Conservation (phyloP, 371 early-diverging fungal genomes). For the Nematocida sp. region DNA sequence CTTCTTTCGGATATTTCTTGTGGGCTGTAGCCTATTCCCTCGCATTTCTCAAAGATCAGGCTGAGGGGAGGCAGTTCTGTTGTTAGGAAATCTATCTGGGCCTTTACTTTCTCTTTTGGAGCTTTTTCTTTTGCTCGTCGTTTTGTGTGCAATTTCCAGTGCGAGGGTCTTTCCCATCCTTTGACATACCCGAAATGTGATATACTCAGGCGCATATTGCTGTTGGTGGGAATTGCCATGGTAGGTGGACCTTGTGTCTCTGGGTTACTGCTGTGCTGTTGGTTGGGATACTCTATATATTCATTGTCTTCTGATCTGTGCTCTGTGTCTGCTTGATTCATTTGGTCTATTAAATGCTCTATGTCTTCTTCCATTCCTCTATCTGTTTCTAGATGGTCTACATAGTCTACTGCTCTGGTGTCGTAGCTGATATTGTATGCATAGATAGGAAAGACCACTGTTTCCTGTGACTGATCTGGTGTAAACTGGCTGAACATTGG, state of each 20-base stretch:
- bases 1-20: conserved; percentile 58
- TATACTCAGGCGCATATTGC: conserved; percentile 20
- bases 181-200: conserved; percentile 60
- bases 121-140: background rate
- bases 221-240: background rate
- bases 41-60: conserved; percentile 48
- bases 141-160: conserved; percentile 58
- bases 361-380: too few relatives aligned
- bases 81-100: conserved; percentile 54
- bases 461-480: conserved; percentile 31
- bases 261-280: background rate
- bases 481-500: conserved; percentile 42
- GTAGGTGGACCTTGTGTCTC: conserved; percentile 18
- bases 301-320: background rate
- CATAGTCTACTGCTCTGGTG: background rate
- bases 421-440: conserved; percentile 51
- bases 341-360: background rate
- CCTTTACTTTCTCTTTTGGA: conserved; percentile 54
- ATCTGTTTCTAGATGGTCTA: too few relatives aligned
- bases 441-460: conserved; percentile 36
- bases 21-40: conserved; percentile 41
- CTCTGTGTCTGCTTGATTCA: background rate
- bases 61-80: conserved; percentile 7
- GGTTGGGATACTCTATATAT: background rate
- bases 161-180: conserved; percentile 63